Evolutionary conservation across 306 rosid species (phyloP).

Genomic region (cucumber (Cucumis sativus)): DNA sequence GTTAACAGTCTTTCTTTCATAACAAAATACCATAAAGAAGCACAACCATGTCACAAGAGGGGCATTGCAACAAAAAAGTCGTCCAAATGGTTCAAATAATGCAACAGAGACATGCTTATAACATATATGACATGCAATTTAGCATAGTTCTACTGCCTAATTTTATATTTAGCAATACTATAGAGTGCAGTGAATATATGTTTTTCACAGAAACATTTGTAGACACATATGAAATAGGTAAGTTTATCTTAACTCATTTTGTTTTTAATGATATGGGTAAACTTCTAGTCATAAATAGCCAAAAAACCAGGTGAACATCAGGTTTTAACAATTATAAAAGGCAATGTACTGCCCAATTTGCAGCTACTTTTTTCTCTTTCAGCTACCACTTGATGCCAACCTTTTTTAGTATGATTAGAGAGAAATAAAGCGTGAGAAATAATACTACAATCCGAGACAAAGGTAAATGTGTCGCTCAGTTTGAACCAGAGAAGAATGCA

Average conservation of each 20-base stretch:
- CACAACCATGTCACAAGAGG: not conserved
- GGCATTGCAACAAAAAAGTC: not conserved
- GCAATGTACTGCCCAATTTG: not conserved
- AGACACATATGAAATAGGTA: not conserved
- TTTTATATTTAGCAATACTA: not conserved
- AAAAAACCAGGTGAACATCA: not conserved
- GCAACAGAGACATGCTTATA: not conserved
- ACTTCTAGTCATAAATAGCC: not conserved
- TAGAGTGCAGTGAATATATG: not conserved
- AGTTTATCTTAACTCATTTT: not conserved
- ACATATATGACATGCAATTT: not conserved
- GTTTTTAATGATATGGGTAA: not conserved
- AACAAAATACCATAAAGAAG: not conserved
- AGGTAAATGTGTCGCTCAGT: not conserved
- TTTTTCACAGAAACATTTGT: not conserved
- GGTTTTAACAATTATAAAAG: not conserved
- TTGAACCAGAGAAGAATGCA: not conserved
- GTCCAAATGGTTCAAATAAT: not conserved
- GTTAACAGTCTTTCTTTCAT: not conserved
- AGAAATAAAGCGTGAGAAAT: not conserved
- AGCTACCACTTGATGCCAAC: not conserved
- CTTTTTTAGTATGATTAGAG: not conserved
- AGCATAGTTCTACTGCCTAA: not conserved
- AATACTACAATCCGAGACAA: not conserved
- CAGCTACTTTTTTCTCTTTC: not conserved